Evolutionary conservation across 345 rosid genomes (phyloP), one percentile per base, ranked within the genome.

Genomic region (Gossypium ekmanianum): DNA sequence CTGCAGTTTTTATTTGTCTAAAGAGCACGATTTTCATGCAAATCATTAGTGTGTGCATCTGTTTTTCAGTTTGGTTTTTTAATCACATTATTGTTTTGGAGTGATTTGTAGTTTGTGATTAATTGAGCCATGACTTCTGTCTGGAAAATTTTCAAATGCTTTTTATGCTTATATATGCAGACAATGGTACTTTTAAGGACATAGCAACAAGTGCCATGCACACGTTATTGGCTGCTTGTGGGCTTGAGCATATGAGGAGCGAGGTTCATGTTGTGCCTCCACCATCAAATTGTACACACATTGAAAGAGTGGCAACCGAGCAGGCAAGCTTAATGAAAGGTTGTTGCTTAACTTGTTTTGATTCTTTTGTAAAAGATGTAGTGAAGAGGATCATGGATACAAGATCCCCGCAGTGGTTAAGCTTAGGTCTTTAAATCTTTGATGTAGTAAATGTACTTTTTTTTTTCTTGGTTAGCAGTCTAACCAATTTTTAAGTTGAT

Each of bases 211-310:
- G 94, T 80, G 91, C 97, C 2, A 86, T 85, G 11, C 95, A 92
- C 79, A 88, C 95, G 29, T 78, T 92, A 74, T 78, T 94, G 80
- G 97, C 97, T 64, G 91, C 94, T 22, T 92, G 98, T 76, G 97
- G 97, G 54, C 86, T 87, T 2, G 95, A 92, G 58, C 97, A 90
- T 64, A 79, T 80, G 83, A 84, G 88, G 75, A 86, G 84, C 10
- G 92, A 93, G 85, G 92, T 83, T 73, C 88, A 83, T 18, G 16
- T 72, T 9, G 81, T 88, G 75, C 89, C 89, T 3, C 87, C 85
- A 3, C 88, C 91, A 44, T 82, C 80, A 7, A 79, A 61, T 20
- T 95, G 99, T 84, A 45, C 74, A 22, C 99, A 95, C 43, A 22
- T 74, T 1, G 88, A 83, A 74, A 85, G 81, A 81, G 41, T 80